A percentile compares a stretch with the other conserved stretches of the same genome.
phyloP scores from a whole-genome alignment of 2,329 filamentous ascomycete species.

The Trichoderma asperellum region DNA sequence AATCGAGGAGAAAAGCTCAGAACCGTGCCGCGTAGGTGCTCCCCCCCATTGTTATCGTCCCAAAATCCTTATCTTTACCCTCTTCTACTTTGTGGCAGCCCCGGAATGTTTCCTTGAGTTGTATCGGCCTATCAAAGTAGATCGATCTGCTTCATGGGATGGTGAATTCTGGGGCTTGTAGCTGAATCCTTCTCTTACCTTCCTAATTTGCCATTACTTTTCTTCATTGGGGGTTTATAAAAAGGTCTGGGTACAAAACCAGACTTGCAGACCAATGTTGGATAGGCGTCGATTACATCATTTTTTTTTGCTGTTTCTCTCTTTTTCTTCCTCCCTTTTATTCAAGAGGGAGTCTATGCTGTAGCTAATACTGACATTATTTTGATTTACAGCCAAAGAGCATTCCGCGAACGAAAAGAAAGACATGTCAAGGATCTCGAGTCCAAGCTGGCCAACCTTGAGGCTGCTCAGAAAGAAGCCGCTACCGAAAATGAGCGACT shows the following conservation, averaged over 20 bases:
- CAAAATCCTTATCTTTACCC: not conserved
- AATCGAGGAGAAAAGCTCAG: conserved; percentile 63
- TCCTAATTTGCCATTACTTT: not conserved
- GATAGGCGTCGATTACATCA: not conserved
- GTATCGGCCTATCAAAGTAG: not conserved
- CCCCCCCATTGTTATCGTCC: not conserved
- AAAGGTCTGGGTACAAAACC: not conserved
- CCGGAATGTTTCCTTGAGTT: not conserved
- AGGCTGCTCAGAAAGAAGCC: conserved; percentile 72
- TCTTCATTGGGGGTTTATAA: not conserved
- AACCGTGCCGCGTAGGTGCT: conserved; percentile 63
- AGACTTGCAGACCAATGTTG: not conserved
- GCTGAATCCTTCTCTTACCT: not conserved
- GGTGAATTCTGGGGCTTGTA: not conserved
- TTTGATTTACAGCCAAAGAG: conserved; percentile 72
- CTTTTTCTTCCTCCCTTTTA: not conserved
- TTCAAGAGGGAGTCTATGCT: not conserved
- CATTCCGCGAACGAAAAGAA: conserved; percentile 95
- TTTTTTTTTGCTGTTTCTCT: not conserved
- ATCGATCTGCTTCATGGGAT: not conserved
- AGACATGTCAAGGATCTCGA: conserved; percentile 92
- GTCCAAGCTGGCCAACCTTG: conserved; percentile 76
- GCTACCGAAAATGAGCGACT: conserved; percentile 84
- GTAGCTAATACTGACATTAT: not conserved
- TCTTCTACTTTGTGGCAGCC: not conserved